Evolutionary conservation across 2,329 filamentous ascomycete genomes (phyloP).

Genomic region (Penicillium glabrum): DNA sequence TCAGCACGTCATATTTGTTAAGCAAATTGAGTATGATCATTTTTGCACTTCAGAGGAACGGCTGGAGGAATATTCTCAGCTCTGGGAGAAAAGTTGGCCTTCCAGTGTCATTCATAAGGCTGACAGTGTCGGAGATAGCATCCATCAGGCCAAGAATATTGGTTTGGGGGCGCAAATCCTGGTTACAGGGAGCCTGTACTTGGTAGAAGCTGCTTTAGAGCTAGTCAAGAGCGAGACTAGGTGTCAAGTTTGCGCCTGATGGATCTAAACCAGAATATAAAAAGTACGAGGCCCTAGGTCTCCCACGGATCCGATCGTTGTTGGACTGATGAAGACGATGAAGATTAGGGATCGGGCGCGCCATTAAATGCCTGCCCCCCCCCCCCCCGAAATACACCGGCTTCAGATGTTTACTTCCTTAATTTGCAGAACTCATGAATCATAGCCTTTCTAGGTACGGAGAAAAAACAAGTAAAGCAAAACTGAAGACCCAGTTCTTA

Average conservation of each 20-base stretch:
- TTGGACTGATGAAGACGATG: too few relatives aligned
- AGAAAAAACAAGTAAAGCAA: neutral
- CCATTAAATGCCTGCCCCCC: too few relatives aligned
- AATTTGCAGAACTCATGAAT: too few relatives aligned
- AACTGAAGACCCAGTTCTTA: neutral
- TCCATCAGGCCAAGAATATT: neutral
- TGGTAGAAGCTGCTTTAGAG: neutral
- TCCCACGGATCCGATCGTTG: too few relatives aligned
- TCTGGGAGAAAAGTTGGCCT: neutral
- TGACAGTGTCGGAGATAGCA: neutral
- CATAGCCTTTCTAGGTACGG: neutral
- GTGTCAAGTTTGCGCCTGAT: neutral
- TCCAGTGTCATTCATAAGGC: neutral
- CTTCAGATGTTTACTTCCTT: too few relatives aligned
- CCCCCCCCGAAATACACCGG: too few relatives aligned
- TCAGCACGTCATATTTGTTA: constrained; percentile 2
- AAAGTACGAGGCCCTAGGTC: too few relatives aligned
- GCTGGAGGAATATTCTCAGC: neutral
- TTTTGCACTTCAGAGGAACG: neutral
- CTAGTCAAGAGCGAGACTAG: neutral
- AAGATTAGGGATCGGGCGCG: too few relatives aligned
- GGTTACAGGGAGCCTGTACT: neutral
- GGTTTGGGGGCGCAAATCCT: neutral
- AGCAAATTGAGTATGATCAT: constrained; percentile 2
- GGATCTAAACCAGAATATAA: too few relatives aligned